A percentile compares a stretch with the other conserved stretches of the same genome.
These are phyloP conservation scores for Przewalskia tangutica DNA, from an alignment of 257 asterid genomes.

Conservation along the genomic window DNA sequence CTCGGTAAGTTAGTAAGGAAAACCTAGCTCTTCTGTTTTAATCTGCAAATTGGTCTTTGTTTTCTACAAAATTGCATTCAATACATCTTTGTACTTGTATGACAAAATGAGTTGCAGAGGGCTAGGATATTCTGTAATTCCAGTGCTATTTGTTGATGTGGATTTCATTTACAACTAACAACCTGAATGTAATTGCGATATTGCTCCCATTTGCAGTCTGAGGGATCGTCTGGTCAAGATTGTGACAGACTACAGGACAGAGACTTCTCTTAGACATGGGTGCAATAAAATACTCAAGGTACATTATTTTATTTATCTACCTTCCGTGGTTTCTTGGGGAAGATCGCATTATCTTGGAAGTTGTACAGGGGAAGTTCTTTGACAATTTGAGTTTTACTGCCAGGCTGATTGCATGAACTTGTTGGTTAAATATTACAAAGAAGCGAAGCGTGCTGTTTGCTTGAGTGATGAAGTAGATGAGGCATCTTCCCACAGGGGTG, in stretches of 20 bases:
- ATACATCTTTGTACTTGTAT: not conserved
- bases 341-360: not conserved
- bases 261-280: constrained; percentile 91
- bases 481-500: constrained; percentile 38
- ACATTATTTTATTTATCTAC: not conserved
- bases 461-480: constrained; percentile 74
- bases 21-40: not conserved
- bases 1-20: constrained; percentile 45
- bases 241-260: constrained; percentile 93
- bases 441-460: constrained; percentile 77
- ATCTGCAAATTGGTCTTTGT: not conserved
- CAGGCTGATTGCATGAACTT: constrained; percentile 94
- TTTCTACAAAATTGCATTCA: not conserved
- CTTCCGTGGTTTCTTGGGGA: not conserved
- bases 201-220: constrained; percentile 48
- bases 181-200: not conserved
- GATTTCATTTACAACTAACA: not conserved
- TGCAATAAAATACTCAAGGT: constrained; percentile 95
- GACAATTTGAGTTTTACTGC: not conserved
- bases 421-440: constrained; percentile 76
- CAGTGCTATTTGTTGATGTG: not conserved
- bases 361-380: not conserved
- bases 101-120: not conserved
- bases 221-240: constrained; percentile 96
- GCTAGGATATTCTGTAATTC: not conserved